Evolutionary conservation across 1,284 basidiomycete genomes (phyloP), one percentile per base, ranked within the genome.

Genomic region (Golubevia sp.): DNA sequence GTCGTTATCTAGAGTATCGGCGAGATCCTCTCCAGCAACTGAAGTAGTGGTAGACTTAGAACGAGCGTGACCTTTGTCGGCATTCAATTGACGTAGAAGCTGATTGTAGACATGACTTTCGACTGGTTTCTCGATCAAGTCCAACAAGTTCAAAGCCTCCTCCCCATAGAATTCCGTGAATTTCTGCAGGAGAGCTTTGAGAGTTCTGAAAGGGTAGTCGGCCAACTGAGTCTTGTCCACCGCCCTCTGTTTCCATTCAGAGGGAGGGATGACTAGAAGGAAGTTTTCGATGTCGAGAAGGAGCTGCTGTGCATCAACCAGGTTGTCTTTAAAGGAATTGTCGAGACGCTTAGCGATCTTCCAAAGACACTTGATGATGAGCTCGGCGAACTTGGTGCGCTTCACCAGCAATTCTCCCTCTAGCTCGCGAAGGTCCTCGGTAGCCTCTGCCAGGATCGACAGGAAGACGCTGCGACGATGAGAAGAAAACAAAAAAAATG

Each of bases 251-350:
- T 95, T 90, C 94, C 95, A 99, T 84, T 98, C 94, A 62, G 93
- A 93, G 0, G 97, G 97, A 48, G 93, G 92, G 27, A 99, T 91
- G 1, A 91, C 92, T 80, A 94, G 92, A 56, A 99, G 84, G 85
- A 99, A 98, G 68, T 93, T 90, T 83, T 99, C 97, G 64, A 99
- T 91, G 7, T 95, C 91, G n/a, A 91, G 91, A 79, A 99, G 91
- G 21, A 99, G 86, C 70, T 93, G 91, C 18, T 93, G 90, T 20
- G 94, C 91, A 80, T 93, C 91, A 52, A 99, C 86, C 26, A 89
- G 87, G 4, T 89, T 87, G 60, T 93, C 91, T 68, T 89, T 88
- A 53, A 99, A 87, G 82, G 96, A 93, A 73, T 94, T 91, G 15
- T 94, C 94, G 54, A 98, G 92, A 70, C 93, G 94, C 71, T 96